Conservation (phyloP, 2,329 filamentous ascomycete genomes). For the Diplocarpon rosae region DNA sequence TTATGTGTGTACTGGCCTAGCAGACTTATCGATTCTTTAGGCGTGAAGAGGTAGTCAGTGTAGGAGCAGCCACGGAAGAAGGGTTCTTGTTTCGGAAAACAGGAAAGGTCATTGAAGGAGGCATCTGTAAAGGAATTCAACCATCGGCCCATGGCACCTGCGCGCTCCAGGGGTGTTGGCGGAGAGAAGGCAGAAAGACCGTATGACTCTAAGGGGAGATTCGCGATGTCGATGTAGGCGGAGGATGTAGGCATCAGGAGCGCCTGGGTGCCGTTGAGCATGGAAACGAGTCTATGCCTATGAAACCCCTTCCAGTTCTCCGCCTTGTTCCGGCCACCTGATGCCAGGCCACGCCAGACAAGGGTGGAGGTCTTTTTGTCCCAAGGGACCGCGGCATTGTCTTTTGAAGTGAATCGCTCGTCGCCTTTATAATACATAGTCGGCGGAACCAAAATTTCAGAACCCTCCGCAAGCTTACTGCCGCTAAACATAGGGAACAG, state of each 20-base stretch:
- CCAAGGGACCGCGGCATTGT: conserved; percentile 44
- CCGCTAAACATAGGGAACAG: conserved; percentile 49
- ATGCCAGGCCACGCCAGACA: conserved; percentile 54
- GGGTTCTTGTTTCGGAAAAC: conserved; percentile 26
- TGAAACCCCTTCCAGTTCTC: conserved; percentile 44
- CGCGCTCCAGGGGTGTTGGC: conserved; percentile 27
- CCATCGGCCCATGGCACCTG: conserved; percentile 35
- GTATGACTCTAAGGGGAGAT: conserved; percentile 7
- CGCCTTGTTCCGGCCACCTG: conserved; percentile 40
- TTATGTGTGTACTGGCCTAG: conserved; percentile 36
- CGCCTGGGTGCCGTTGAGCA: conserved; percentile 36
- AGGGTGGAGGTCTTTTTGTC: conserved; percentile 40
- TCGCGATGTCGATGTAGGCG: conserved; percentile 32
- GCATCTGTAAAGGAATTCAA: conserved; percentile 6
- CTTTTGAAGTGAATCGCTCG: conserved; percentile 42
- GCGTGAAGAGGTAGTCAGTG: conserved; percentile 31
- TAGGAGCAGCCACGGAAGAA: conserved; percentile 30
- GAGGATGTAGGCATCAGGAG: conserved; percentile 31
- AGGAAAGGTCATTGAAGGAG: conserved; percentile 8
- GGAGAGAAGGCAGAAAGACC: conserved; percentile 2
- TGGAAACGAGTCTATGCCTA: conserved; percentile 42
- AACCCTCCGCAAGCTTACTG: conserved; percentile 49
- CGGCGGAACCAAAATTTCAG: conserved; percentile 51
- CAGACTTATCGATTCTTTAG: conserved; percentile 1
- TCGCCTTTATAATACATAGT: conserved; percentile 52